Evolutionary conservation across 495 filamentous ascomycete genomes (phyloP).

Genomic region (Gamarada debralockiae): DNA sequence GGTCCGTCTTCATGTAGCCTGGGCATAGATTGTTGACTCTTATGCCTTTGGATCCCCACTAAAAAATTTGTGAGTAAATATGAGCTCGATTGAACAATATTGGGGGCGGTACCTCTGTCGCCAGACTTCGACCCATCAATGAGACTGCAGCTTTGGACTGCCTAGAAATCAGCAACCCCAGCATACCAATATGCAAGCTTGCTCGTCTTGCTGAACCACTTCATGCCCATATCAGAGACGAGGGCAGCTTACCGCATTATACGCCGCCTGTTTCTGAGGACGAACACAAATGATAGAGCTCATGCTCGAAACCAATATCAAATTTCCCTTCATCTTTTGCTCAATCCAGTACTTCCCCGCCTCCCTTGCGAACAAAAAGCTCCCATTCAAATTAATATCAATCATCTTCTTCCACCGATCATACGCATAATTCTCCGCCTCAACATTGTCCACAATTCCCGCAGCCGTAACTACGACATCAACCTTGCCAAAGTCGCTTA

Average conservation of each 20-base stretch:
- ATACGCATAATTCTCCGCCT: slow-evolving; percentile 23
- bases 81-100: background rate
- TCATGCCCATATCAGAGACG: background rate
- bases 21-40: slow-evolving; percentile 21
- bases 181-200: no score
- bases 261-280: slow-evolving; percentile 30
- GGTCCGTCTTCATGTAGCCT: slow-evolving; percentile 20
- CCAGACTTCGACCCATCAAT: slow-evolving; percentile 23
- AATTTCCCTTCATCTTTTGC: slow-evolving; percentile 24
- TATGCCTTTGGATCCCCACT: slow-evolving; percentile 25
- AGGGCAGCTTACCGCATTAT: slow-evolving; percentile 23
- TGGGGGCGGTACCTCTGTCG: slow-evolving; percentile 15
- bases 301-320: slow-evolving; percentile 28
- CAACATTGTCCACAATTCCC: slow-evolving; percentile 22
- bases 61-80: background rate
- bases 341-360: slow-evolving; percentile 25
- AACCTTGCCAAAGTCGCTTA: slow-evolving; percentile 25
- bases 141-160: slow-evolving; percentile 25
- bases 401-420: slow-evolving; percentile 26
- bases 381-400: slow-evolving; percentile 26
- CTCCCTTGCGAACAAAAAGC: slow-evolving; percentile 23
- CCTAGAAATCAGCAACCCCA: no score
- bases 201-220: no score
- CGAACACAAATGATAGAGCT: slow-evolving; percentile 21
- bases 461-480: slow-evolving; percentile 27